phyloP scores from a whole-genome alignment of 177 flowering plant species.

The Vitis hybrid region DNA sequence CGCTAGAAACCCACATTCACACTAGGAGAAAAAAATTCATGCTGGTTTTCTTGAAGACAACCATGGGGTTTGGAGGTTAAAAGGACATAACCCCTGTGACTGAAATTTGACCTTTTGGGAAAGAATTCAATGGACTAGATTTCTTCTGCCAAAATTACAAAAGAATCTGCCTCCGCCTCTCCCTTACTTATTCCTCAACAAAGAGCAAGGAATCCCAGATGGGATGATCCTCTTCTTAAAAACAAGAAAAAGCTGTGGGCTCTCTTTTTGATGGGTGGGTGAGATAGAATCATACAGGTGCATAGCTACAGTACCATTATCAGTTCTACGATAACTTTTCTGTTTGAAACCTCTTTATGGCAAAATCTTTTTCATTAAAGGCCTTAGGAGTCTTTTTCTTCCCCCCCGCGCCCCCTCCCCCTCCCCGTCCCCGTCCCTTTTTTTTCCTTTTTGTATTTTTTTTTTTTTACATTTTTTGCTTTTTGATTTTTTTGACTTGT shows the following conservation, averaged over 20 bases:
- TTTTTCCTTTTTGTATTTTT: too few relatives aligned
- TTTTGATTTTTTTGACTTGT: too few relatives aligned
- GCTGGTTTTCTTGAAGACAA: neutral
- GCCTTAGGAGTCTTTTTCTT: too few relatives aligned
- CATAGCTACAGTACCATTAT: neutral
- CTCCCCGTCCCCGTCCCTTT: too few relatives aligned
- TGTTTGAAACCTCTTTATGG: conserved; percentile 20
- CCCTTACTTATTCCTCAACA: neutral
- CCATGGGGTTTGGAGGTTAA: neutral
- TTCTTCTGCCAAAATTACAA: neutral
- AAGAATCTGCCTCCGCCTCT: neutral
- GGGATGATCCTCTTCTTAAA: neutral
- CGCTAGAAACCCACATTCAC: neutral
- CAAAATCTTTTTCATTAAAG: neutral
- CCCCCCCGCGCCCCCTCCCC: neutral
- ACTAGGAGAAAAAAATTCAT: neutral
- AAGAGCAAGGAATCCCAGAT: neutral
- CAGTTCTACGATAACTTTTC: conserved; percentile 10
- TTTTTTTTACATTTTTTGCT: too few relatives aligned
- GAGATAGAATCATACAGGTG: neutral
- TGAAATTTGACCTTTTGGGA: neutral
- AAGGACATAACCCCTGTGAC: neutral
- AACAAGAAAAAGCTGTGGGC: neutral
- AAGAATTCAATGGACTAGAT: neutral
- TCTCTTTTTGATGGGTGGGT: neutral